Conservation (phyloP, 768 basidiomycete species). For the Dioszegia crocea region DNA sequence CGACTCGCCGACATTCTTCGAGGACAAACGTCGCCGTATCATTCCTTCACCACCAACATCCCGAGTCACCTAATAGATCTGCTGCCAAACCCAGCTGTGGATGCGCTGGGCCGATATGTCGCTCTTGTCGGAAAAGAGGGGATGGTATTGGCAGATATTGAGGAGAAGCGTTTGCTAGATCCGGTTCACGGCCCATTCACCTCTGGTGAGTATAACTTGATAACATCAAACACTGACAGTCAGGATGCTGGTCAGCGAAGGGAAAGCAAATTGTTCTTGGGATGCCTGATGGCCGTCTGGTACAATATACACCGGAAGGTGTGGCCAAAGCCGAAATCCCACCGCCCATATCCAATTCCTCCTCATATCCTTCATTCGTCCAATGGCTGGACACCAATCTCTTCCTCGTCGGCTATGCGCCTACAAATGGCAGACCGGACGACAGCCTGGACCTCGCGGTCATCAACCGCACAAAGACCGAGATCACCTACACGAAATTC, state of each 20-base stretch:
- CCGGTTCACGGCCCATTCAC: conserved; percentile 37
- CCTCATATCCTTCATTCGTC: conserved; percentile 30
- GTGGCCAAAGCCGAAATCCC: conserved; percentile 45
- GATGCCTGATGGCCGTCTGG: conserved; percentile 36
- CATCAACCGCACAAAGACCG: conserved; percentile 37
- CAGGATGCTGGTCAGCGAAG: conserved; percentile 52
- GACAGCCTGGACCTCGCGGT: conserved; percentile 49
- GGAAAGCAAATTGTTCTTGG: conserved; percentile 53
- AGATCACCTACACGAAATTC: conserved; percentile 43
- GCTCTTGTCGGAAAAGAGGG: conserved; percentile 22
- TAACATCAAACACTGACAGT: not conserved
- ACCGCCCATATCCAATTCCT: conserved; percentile 27
- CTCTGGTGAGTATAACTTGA: conserved; percentile 20
- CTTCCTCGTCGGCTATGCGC: conserved; percentile 49
- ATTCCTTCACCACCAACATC: conserved; percentile 22
- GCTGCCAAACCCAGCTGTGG: conserved; percentile 42
- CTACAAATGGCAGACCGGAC: conserved; percentile 24
- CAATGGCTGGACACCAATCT: conserved; percentile 54
- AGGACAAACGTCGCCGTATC: conserved; percentile 34
- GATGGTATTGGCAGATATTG: conserved; percentile 38
- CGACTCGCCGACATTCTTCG: conserved; percentile 21
- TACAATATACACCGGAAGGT: conserved; percentile 52
- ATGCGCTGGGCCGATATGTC: conserved; percentile 18
- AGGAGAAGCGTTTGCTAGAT: conserved; percentile 14
- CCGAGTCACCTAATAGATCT: conserved; percentile 35